Evolutionary conservation across 345 rosid genomes (phyloP), one percentile per base, ranked within the genome.

Genomic region (Carallia brachiata): DNA sequence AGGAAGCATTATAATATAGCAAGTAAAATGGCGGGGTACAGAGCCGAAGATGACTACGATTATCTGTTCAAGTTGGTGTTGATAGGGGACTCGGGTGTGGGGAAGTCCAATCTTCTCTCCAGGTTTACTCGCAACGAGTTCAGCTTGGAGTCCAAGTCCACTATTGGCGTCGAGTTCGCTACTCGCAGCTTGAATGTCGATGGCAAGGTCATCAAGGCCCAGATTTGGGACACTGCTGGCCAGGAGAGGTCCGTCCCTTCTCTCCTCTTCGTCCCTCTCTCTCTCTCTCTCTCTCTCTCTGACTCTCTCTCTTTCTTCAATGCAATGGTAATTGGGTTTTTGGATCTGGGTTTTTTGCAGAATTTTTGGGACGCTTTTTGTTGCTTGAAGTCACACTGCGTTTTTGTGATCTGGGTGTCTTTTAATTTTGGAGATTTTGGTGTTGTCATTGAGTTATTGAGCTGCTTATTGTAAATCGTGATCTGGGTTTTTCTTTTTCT

Each of bases 151-250:
- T 89, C 97, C 62, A 92, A 89, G 77, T 89, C 97, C 69, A 92
- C 97, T 37, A 92, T 92, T 34, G 97, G 97, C 1, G 97, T 92
- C 0, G 97, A 92, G 90, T 92, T 92, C 80, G 97, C 97, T 13
- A 92, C 97, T 76, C 93, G 97, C 53, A 92, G 97, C 87, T 82
- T 92, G 83, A 88, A 71, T 69, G 92, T 92, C 40, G 90, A 92
- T 79, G 84, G 83, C 27, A 92, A 92, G 76, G 85, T 92, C 73
- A 87, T 92, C 81, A 92, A 92, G 76, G 93, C 97, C 75, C 97
- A 92, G 96, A 92, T 92, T 89, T 92, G 97, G 97, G 97, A 92
- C 71, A 92, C 97, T 60, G 97, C 97, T 80, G 97, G 97, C 60
- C 96, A 92, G 76, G 97, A 92, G 67, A 92, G 97, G 96, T 89